Conservation (phyloP, 2,329 filamentous ascomycete species). For the Penicillium sp. region DNA sequence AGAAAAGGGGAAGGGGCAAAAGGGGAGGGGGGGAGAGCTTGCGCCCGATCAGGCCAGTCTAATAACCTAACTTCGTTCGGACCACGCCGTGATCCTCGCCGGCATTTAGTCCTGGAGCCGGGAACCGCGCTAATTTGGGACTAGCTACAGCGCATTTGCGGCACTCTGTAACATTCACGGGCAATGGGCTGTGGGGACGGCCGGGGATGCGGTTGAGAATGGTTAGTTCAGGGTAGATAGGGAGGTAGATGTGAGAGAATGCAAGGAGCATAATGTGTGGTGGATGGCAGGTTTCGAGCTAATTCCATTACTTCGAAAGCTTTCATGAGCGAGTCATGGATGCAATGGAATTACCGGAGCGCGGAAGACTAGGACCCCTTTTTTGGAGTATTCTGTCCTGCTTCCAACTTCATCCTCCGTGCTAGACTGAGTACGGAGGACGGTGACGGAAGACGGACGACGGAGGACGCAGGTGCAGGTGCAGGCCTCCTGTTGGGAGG, state of each 20-base stretch:
- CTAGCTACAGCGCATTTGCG: not conserved
- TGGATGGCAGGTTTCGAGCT: too few relatives aligned
- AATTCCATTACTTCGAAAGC: too few relatives aligned
- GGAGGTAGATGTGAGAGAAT: too few relatives aligned
- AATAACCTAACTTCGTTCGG: not conserved
- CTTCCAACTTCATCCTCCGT: not conserved
- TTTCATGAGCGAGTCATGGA: too few relatives aligned
- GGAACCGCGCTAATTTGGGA: not conserved
- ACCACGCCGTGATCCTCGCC: not conserved
- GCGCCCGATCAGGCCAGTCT: not conserved
- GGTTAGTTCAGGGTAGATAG: not conserved
- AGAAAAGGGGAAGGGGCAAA: constrained; percentile 5
- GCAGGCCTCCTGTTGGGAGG: not conserved
- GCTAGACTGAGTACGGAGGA: not conserved
- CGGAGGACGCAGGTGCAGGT: not conserved
- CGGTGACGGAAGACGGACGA: not conserved
- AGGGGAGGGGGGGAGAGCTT: not conserved
- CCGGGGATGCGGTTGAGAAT: not conserved
- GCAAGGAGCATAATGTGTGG: too few relatives aligned
- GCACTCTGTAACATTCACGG: constrained; percentile 1
- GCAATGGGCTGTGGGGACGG: not conserved
- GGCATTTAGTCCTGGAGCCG: not conserved
- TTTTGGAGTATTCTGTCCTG: not conserved
- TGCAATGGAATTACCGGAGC: not conserved
- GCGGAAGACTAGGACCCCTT: not conserved